Percentiles rank a stretch among this genome's conserved stretches.
Evolutionary conservation across 352 stramenopile genomes (phyloP).

Genomic region (Phytopythium helicoides): DNA sequence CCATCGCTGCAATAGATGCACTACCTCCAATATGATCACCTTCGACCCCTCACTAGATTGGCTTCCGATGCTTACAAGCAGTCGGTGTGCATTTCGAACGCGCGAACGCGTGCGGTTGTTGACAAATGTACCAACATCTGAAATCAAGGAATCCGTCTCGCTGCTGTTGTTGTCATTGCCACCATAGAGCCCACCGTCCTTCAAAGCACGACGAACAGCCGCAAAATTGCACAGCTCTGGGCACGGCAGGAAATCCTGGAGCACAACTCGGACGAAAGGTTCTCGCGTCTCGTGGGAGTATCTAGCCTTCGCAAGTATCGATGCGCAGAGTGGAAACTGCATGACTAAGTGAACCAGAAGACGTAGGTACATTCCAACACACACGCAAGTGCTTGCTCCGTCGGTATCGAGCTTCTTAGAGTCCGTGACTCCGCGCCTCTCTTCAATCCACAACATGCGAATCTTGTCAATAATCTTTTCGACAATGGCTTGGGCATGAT

Average conservation of each 20-base stretch:
- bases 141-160: constrained; percentile 28
- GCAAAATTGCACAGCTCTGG: constrained; percentile 68
- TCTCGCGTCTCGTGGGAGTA: constrained; percentile 25
- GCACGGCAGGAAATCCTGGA: constrained; percentile 75
- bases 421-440: constrained; percentile 23
- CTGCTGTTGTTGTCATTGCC: constrained; percentile 20
- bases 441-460: constrained; percentile 40
- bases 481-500: constrained; percentile 55
- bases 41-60: constrained; percentile 80
- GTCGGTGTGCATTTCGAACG: constrained; percentile 60
- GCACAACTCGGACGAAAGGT: constrained; percentile 48
- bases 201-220: constrained; percentile 45
- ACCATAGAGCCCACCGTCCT: constrained; percentile 49
- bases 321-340: constrained; percentile 64
- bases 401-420: constrained; percentile 1
- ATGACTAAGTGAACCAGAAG: constrained; percentile 74
- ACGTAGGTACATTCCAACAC: constrained; percentile 66
- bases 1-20: constrained; percentile 71
- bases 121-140: constrained; percentile 37
- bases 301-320: constrained; percentile 58
- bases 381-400: constrained; percentile 16
- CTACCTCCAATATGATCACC: constrained; percentile 69
- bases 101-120: constrained; percentile 44
- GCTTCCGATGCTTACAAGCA: constrained; percentile 63
- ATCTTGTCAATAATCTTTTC: constrained; percentile 69